These are phyloP conservation scores for Ricinus communis DNA, from an alignment of 345 rosid genomes.

Conservation along the genomic window DNA sequence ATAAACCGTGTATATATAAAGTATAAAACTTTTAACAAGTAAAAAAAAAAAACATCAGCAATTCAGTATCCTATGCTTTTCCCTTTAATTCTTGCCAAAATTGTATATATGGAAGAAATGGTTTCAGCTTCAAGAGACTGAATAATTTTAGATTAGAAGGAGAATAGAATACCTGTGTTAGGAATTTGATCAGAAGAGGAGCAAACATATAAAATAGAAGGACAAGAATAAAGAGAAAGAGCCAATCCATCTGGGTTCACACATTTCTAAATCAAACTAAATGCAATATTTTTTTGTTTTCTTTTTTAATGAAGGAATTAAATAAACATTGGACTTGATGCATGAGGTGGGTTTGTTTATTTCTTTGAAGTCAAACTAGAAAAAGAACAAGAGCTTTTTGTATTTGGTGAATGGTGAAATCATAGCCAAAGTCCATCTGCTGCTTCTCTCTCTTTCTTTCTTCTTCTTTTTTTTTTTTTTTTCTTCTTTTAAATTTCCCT, in stretches of 20 bases:
- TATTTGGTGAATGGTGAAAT: constrained; percentile 24
- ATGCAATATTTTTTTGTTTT: neutral
- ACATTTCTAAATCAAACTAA: constrained; percentile 9
- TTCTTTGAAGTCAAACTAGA: constrained; percentile 34
- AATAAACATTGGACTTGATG: constrained; percentile 31
- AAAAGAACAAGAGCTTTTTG: neutral
- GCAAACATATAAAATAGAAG: neutral
- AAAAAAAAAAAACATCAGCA: too few relatives aligned
- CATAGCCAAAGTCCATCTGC: neutral
- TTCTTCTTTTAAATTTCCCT: neutral
- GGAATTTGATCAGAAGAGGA: constrained; percentile 23
- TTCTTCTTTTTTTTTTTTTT: neutral
- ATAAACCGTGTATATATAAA: too few relatives aligned
- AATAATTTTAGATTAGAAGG: constrained; percentile 12
- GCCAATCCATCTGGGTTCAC: neutral
- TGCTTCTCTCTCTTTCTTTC: neutral
- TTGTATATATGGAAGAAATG: too few relatives aligned
- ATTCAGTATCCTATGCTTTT: too few relatives aligned
- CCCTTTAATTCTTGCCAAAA: too few relatives aligned
- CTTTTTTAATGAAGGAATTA: neutral
- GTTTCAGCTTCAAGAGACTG: too few relatives aligned
- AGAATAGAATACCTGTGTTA: constrained; percentile 7
- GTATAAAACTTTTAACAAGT: too few relatives aligned
- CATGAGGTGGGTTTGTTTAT: neutral
- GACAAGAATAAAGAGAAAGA: neutral